phyloP scores from a whole-genome alignment of 2,329 filamentous ascomycete species.

The Alternaria viburni region DNA sequence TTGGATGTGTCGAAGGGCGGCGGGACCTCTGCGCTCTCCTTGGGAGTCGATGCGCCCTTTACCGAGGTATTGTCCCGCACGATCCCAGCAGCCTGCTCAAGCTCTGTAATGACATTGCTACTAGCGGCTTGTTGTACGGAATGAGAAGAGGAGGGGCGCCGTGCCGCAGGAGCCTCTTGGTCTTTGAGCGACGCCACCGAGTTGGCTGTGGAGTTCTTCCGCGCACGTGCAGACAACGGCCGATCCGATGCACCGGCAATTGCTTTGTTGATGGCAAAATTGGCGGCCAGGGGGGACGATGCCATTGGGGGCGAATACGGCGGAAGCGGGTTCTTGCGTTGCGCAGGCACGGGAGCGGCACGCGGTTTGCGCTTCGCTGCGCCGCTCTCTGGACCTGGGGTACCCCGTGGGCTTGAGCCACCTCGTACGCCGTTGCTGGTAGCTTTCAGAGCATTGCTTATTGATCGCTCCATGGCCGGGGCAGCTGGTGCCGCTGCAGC shows the following conservation, averaged over 20 bases:
- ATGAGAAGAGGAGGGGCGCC: slow-evolving; percentile 47
- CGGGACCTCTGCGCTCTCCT: slow-evolving; percentile 35
- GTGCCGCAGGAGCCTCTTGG: slow-evolving; percentile 51
- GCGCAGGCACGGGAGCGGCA: slow-evolving; percentile 69
- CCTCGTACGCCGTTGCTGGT: slow-evolving; percentile 47
- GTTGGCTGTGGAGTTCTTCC: slow-evolving; percentile 69
- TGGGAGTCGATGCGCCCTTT: slow-evolving; percentile 39
- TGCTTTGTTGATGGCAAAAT: slow-evolving; percentile 66
- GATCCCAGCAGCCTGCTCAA: slow-evolving; percentile 40
- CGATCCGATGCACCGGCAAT: slow-evolving; percentile 55
- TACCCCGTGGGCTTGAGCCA: slow-evolving; percentile 69
- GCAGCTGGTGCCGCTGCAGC: slow-evolving; percentile 44
- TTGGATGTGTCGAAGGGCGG: slow-evolving; percentile 56
- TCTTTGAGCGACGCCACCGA: slow-evolving; percentile 54
- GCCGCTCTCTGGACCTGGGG: slow-evolving; percentile 62
- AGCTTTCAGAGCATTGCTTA: slow-evolving; percentile 64
- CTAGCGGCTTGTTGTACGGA: slow-evolving; percentile 36
- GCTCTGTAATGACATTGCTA: slow-evolving; percentile 40
- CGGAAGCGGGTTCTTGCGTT: slow-evolving; percentile 71
- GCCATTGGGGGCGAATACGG: slow-evolving; percentile 72
- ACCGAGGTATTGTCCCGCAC: slow-evolving; percentile 29
- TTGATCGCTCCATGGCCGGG: slow-evolving; percentile 69
- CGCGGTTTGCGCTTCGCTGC: slow-evolving; percentile 72
- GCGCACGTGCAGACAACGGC: slow-evolving; percentile 72
- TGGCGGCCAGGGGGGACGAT: slow-evolving; percentile 76